These are phyloP conservation scores for Suillus alpinus DNA, from an alignment of 768 basidiomycete genomes.

Conservation along the genomic window DNA sequence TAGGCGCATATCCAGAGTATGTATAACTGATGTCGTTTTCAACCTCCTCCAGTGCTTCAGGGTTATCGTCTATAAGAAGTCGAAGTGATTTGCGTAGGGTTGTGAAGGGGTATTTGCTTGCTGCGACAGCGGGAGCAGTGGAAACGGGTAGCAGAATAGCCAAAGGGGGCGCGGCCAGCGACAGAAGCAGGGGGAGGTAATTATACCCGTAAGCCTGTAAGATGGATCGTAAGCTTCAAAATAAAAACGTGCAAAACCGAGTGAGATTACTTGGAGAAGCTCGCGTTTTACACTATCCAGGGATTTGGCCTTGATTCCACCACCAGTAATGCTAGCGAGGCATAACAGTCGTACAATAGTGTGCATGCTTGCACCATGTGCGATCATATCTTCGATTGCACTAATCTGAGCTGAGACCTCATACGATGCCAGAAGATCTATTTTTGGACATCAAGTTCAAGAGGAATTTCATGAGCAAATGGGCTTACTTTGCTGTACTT, in stretches of 20 bases:
- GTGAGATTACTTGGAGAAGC: conserved; percentile 65
- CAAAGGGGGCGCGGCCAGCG: conserved; percentile 64
- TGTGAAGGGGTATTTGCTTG: conserved; percentile 68
- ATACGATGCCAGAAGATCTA: conserved; percentile 94
- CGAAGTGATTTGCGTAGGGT: conserved; percentile 79
- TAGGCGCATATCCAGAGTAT: conserved; percentile 95
- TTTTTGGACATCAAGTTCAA: conserved; percentile 5
- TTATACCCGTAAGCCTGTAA: conserved; percentile 74
- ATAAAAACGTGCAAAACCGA: not conserved
- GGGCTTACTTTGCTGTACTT: conserved; percentile 89
- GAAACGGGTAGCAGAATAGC: conserved; percentile 57
- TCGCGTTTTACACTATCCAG: conserved; percentile 91
- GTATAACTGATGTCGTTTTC: conserved; percentile 96
- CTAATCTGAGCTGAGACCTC: conserved; percentile 74
- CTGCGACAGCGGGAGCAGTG: conserved; percentile 35
- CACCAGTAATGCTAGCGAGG: conserved; percentile 78
- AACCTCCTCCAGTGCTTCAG: conserved; percentile 72
- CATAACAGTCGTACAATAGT: conserved; percentile 78
- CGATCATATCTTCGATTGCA: conserved; percentile 89
- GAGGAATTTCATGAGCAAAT: conserved; percentile 5
- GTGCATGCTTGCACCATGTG: conserved; percentile 81
- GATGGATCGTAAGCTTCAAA: conserved; percentile 12
- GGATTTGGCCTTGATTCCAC: conserved; percentile 83
- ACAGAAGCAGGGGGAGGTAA: conserved; percentile 63
- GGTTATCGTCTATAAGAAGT: conserved; percentile 86